Base-by-base conservation (phyloP, 345 rosid genomes). In the Lepidium aucheri region DNA sequence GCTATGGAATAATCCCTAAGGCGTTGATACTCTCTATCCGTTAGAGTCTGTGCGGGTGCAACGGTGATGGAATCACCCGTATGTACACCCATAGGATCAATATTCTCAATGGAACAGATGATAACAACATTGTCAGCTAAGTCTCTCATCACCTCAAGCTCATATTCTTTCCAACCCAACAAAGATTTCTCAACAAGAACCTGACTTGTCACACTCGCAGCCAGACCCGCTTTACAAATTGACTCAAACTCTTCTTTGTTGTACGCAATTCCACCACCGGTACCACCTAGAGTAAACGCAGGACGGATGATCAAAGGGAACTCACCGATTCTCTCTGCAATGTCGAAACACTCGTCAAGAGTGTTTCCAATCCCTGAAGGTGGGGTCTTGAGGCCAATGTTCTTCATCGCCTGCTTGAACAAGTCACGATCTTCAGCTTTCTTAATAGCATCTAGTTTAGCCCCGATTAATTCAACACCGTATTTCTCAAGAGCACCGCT, bases 61-160 rank as follows among this genome's bases (percentile, higher is more conserved):
- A 94, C 99, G 0, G 97, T 94, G 5, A 94, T 90, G 1, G 99
- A 94, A 75, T 94, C 99, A 46, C 99, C 99, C 2, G 99, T 94
- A 32, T 94, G 99, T 26, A 94, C 90, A 14, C 99, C 99, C 99
- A 90, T 94, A 0, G 97, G 95, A 79, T 94, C 99, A 53, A 94
- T 78, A 76, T 94, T 94, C 86, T 94, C 99, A 49, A 94, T 90
- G 0, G 97, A 90, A 69, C 99, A 94, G 26, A 94, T 94, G 9
- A 94, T 90, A 20, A 94, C 97, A 41, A 94, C 99, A 77, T 94
- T 94, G 72, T 94, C 99, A 43, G 99, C 97, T 65, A 90, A 85
- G 59, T 94, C 99, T 45, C 96, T 82, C 99, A 94, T 94, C 1
- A 94, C 99, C 73, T 94, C 99, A 68, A 90, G 89, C 81, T 94